These are phyloP conservation scores for Thermoascus crustaceus DNA, from an alignment of 2,329 filamentous ascomycete genomes.

Conservation along the genomic window DNA sequence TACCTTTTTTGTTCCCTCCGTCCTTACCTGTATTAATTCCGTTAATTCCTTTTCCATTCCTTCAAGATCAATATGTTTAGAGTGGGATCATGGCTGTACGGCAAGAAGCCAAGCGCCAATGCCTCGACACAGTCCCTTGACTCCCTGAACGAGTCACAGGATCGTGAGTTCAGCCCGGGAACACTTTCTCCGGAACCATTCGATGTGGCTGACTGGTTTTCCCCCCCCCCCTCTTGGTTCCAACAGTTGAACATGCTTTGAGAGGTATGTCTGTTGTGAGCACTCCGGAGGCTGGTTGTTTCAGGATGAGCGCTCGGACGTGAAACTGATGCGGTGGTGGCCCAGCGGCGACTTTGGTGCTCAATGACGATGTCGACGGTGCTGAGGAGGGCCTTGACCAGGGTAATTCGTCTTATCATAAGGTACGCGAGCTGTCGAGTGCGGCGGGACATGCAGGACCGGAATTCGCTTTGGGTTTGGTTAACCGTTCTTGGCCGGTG, in stretches of 20 bases:
- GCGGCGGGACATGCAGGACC: not conserved
- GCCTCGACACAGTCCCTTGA: conserved; percentile 49
- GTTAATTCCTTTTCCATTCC: not conserved
- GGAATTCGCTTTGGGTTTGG: too few species aligned
- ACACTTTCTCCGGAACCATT: not conserved
- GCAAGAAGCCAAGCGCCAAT: conserved; percentile 31
- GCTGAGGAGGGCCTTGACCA: conserved; percentile 66
- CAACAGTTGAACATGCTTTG: conserved; percentile 36
- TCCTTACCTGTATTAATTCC: not conserved
- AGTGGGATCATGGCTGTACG: conserved; percentile 39
- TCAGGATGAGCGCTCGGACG: too few species aligned
- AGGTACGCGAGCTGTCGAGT: conserved; percentile 34
- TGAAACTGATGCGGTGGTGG: conserved; percentile 5
- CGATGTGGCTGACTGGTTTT: too few species aligned
- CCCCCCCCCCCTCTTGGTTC: too few species aligned
- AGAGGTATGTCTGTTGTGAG: too few species aligned
- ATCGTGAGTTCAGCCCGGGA: conserved; percentile 28
- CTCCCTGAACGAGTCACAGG: conserved; percentile 49
- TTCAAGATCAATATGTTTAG: conserved; percentile 25
- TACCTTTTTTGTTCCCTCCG: not conserved
- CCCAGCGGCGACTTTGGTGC: conserved; percentile 60
- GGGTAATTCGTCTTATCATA: conserved; percentile 78
- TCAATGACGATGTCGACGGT: conserved; percentile 82
- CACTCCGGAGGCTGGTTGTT: not conserved
- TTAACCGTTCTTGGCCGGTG: conserved; percentile 1